Evolutionary conservation across 2,329 filamentous ascomycete species (phyloP), one percentile per base, ranked within the genome.

Genomic region (Fonsecaea pedrosoi): DNA sequence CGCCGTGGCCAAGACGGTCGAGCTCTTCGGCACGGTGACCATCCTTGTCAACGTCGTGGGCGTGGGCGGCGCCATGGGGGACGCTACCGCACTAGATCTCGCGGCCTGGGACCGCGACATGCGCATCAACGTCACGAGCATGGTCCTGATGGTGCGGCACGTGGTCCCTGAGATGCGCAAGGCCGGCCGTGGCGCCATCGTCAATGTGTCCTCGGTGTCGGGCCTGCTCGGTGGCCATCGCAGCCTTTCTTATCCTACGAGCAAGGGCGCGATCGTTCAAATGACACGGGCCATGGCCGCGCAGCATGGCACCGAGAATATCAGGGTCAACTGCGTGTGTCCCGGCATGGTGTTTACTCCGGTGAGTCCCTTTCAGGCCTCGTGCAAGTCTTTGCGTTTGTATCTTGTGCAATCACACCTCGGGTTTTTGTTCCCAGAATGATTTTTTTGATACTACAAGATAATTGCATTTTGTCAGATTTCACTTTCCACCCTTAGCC

Each of bases 261-360:
- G 67, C 25, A 78, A 78, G 59, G 76, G 76, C 2, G 76, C 76
- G 5, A 76, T 85, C 1, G 77, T 84, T 2, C 81, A 84, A 30
- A 84, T 85, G 82, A 84, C 83, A 0, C 72, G 82, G 1, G 81
- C 82, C 1, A 85, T 85, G 83, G 83, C 83, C 0, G 81, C 81
- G 1, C 80, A 85, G 37, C 83, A 85, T 69, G 82, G 77, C 3
- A 64, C 71, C 21, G 76, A 82, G 1, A 79, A 80, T 3, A 82
- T 85, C 18, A 75, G 82, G 5, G 82, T 84, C 1, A 85, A 85
- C 54, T 84, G 82, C 25, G 82, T 85, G 0, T 83, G 81, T 67
- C 82, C 82, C 3, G 82, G 80, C 9, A 61, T 61, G 59, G 77
- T 77, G 66, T 64, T 50, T 10, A 64, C 54, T n/a, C 54, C 54